A percentile compares a stretch with the other conserved stretches of the same genome.
Evolutionary conservation across 2,329 filamentous ascomycete genomes (phyloP).

Genomic region (Stemphylium lycopersici): DNA sequence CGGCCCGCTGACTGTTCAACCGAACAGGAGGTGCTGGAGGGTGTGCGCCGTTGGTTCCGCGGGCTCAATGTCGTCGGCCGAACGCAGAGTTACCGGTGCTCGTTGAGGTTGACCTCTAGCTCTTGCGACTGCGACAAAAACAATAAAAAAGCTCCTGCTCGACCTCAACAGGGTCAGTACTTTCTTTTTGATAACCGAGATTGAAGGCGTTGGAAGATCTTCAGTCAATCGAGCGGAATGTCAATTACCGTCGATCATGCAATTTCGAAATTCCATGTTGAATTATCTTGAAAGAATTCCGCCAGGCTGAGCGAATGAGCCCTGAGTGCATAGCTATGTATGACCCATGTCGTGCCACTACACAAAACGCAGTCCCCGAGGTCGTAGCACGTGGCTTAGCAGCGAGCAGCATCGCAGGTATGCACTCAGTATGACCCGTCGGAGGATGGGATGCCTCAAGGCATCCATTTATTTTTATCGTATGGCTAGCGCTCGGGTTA

Average conservation of each 20-base stretch:
- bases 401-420: conserved; percentile 1
- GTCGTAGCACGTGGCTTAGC: conserved; percentile 1
- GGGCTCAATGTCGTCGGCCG: neutral
- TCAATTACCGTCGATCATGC: neutral
- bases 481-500: neutral
- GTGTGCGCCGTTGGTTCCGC: neutral
- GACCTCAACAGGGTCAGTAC: no score
- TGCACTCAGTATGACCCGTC: neutral
- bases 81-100: neutral
- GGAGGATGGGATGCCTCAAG: neutral
- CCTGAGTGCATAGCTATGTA: neutral
- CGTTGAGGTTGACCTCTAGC: neutral
- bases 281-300: neutral
- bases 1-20: neutral
- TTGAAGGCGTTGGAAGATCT: neutral
- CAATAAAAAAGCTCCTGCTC: neutral
- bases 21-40: neutral
- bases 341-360: neutral
- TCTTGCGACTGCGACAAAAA: neutral
- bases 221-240: neutral
- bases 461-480: neutral
- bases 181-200: no score
- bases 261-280: neutral
- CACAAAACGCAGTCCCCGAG: conserved; percentile 1
- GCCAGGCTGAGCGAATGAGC: neutral